phyloP scores from a whole-genome alignment of 2,329 filamentous ascomycete species.

The Zasmidium citrigriseum region DNA sequence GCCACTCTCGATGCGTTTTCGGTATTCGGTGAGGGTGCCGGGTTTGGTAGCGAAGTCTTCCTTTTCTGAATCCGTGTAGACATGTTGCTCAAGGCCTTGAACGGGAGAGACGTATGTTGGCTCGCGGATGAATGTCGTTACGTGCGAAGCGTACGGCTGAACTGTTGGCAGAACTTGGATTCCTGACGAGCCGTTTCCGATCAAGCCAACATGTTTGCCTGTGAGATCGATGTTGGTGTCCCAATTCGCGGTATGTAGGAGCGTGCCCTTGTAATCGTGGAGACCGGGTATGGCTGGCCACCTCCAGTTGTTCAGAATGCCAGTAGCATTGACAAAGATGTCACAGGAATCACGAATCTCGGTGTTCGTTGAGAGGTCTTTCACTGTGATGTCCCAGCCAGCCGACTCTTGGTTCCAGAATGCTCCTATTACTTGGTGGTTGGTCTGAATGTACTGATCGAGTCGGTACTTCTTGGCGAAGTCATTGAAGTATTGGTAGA shows the following conservation, averaged over 20 bases:
- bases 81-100: constrained; percentile 35
- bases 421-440: constrained; percentile 45
- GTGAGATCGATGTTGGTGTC: constrained; percentile 20
- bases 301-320: constrained; percentile 22
- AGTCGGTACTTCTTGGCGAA: constrained; percentile 10
- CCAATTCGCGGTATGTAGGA: constrained; percentile 35
- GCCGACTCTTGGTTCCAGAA: constrained; percentile 41
- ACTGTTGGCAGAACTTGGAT: constrained; percentile 29
- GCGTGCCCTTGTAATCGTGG: constrained; percentile 31
- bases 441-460: constrained; percentile 39
- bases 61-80: constrained; percentile 45
- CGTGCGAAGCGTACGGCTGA: constrained; percentile 41
- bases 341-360: constrained; percentile 31
- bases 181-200: constrained; percentile 11
- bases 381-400: constrained; percentile 21
- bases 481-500: constrained; percentile 37
- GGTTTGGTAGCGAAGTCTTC: constrained; percentile 45
- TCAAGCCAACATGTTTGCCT: constrained; percentile 10
- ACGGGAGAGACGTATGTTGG: constrained; percentile 45
- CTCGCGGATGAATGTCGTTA: constrained; percentile 53
- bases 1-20: constrained; percentile 49
- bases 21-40: constrained; percentile 46
- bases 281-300: constrained; percentile 37
- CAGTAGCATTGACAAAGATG: constrained; percentile 22
- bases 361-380: constrained; percentile 27